These are phyloP conservation scores for Arthromyces matolae DNA, from an alignment of 768 basidiomycete genomes.

Conservation along the genomic window DNA sequence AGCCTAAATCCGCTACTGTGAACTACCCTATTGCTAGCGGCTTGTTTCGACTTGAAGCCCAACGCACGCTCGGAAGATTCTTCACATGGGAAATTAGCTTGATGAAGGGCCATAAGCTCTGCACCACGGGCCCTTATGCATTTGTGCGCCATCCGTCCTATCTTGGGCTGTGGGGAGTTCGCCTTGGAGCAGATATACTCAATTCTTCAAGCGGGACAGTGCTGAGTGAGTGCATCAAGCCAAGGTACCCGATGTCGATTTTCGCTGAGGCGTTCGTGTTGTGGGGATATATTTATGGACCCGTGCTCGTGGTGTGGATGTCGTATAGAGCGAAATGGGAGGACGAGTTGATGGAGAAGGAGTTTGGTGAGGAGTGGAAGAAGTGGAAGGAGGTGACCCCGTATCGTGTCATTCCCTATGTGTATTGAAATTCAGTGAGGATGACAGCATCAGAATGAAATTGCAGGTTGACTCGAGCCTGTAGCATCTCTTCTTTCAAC, in stretches of 20 bases:
- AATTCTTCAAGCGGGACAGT: not conserved
- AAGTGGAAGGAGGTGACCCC: constrained; percentile 5
- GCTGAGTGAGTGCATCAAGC: not conserved
- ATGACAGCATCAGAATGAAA: no score
- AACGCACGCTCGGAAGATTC: constrained; percentile 6
- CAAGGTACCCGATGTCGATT: not conserved
- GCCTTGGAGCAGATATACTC: constrained; percentile 1
- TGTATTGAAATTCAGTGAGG: no score
- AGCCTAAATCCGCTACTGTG: no score
- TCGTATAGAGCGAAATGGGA: constrained; percentile 7
- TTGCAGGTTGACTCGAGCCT: no score
- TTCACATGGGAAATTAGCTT: constrained; percentile 12
- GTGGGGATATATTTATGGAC: not conserved
- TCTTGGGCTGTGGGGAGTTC: constrained; percentile 5
- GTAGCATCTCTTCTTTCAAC: no score
- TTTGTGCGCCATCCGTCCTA: constrained; percentile 8
- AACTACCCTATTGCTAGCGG: no score
- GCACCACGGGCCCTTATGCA: constrained; percentile 7
- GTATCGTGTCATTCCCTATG: constrained; percentile 7
- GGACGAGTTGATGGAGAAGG: constrained; percentile 9
- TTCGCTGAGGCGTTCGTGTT: not conserved
- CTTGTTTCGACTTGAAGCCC: not conserved
- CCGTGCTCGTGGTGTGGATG: constrained; percentile 8
- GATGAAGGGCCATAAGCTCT: constrained; percentile 6
- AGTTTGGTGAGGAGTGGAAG: not conserved